Evolutionary conservation across 2,329 filamentous ascomycete genomes (phyloP), one percentile per base, ranked within the genome.

Genomic region (Lecanicillium sp.): DNA sequence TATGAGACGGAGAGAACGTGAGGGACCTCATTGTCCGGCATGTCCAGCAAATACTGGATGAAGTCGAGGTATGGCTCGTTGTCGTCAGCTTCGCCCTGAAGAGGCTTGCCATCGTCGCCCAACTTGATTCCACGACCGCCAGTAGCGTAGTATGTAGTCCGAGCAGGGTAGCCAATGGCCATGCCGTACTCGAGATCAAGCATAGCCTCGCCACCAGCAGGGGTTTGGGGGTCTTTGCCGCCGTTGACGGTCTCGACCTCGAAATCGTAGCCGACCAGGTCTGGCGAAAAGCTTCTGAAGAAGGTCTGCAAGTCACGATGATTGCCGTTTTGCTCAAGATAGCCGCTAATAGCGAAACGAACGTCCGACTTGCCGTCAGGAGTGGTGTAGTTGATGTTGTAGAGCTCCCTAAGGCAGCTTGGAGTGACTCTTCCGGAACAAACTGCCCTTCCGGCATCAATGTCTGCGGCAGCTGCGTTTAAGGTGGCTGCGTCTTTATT

Each of bases 61-160:
- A 65, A 65, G 15, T 60, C 59, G 7, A 72, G 52, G 42, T 68
- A 73, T 1, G 69, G 68, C 51, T 73, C 68, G 45, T 72, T 72
- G 41, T 29, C 16, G n/a, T 29, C 28, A 15, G 9, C 12, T 15
- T 22, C 36, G 19, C 19, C 19, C 6, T 8, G 15, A n/a, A 33
- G 14, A 9, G 33, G 32, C 15, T 52, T 37, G 3, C 45, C 29
- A 41, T 56, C 53, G 7, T 33, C 14, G 4, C 22, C 33, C 9
- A 63, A 43, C 40, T 61, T 56, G 1, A 44, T 48, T 5, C 56
- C 60, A 1, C 57, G 53, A 3, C 63, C 62, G n/a, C 59, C 62
- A 0, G 60, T 63, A 19, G 54, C 50, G 41, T 60, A 60, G 48
- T 60, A 65, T 3, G 48, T 52, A 2, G 64, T 48, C 12, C 55